Evolutionary conservation across 805 yeast genomes (phyloP).

Genomic region (Wickerhamiella vanderwaltii): DNA sequence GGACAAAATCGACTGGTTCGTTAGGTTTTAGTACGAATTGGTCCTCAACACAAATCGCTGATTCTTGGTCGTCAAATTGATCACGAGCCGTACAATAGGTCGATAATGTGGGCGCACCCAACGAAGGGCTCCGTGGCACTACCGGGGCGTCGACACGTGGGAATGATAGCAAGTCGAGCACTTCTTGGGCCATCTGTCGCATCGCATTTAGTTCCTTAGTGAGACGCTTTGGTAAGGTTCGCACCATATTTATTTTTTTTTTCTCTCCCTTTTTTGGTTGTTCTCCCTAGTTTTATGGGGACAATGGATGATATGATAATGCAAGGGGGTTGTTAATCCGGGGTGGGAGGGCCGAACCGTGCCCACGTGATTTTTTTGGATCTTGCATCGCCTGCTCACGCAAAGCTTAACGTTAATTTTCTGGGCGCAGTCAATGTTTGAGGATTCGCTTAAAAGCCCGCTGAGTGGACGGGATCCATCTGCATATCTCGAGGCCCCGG

Average conservation of each 20-base stretch:
- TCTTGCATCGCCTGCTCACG: no score
- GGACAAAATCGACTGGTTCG: conserved; percentile 13
- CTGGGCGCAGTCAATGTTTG: no score
- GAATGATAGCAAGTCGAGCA: neutral
- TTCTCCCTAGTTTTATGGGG: no score
- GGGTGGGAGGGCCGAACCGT: no score
- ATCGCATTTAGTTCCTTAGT: neutral
- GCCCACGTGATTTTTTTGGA: no score
- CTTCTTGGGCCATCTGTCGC: conserved; percentile 1
- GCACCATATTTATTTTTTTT: neutral
- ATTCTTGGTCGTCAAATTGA: conserved; percentile 7
- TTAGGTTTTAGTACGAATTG: neutral
- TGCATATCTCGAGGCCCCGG: conserved; percentile 23
- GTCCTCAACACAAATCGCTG: conserved; percentile 5
- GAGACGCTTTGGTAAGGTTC: neutral
- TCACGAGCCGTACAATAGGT: conserved; percentile 4
- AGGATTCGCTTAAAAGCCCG: neutral
- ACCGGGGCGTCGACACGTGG: neutral
- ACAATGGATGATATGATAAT: no score
- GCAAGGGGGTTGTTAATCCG: no score
- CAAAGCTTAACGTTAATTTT: no score
- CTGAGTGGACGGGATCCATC: conserved; percentile 14
- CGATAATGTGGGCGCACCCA: conserved; percentile 2
- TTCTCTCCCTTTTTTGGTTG: no score
- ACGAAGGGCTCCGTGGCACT: neutral